Conservation (phyloP, 176 grass and related monocot species). For the Olyra latifolia region DNA sequence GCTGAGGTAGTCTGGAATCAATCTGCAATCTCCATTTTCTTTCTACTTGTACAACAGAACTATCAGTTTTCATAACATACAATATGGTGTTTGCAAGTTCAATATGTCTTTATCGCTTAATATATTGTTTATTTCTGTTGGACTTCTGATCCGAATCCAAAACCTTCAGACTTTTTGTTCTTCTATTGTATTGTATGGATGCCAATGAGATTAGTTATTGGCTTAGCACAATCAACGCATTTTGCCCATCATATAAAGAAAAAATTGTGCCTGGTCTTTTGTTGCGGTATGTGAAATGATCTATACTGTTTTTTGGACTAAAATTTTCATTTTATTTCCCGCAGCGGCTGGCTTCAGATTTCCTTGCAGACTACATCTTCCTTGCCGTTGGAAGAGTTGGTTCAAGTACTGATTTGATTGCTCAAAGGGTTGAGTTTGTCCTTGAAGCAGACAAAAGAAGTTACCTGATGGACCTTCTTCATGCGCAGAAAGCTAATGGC, state of each 20-base stretch:
- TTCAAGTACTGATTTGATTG: slow-evolving; percentile 95
- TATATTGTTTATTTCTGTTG: not conserved
- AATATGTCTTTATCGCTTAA: not conserved
- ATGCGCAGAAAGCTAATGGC: slow-evolving; percentile 82
- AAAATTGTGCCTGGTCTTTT: not conserved
- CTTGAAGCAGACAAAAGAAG: slow-evolving; percentile 88
- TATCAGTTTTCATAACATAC: not conserved
- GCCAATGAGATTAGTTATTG: not conserved
- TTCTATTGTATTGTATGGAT: not conserved
- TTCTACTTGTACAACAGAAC: not conserved
- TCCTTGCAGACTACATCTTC: slow-evolving; percentile 83
- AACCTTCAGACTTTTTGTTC: not conserved
- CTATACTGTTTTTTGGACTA: not conserved
- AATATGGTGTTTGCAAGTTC: not conserved
- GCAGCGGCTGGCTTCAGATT: slow-evolving; percentile 88
- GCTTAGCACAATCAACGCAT: not conserved
- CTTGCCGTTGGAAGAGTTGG: slow-evolving; percentile 99
- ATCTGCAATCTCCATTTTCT: not conserved
- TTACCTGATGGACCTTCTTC: slow-evolving; percentile 94
- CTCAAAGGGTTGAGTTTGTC: slow-evolving; percentile 91
- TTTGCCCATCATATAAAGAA: not conserved
- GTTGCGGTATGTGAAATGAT: not conserved
- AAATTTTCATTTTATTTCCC: not conserved
- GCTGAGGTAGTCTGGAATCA: not conserved
- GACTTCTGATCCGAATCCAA: not conserved